Conservation (phyloP, 2,329 filamentous ascomycete species). For the Cordyceps militaris region DNA sequence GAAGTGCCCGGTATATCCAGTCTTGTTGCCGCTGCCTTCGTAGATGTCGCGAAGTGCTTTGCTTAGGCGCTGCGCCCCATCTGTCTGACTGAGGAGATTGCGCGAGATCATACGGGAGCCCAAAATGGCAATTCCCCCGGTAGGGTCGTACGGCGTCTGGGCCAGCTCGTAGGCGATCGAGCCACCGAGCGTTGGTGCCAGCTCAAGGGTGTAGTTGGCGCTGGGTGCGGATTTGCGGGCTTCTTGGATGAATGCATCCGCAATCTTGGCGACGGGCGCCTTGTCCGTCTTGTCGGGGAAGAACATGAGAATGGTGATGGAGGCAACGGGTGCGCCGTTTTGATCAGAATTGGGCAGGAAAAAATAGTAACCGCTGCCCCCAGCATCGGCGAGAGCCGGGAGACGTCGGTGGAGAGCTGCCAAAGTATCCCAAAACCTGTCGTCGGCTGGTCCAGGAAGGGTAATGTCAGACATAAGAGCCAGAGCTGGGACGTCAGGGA, state of each 20-base stretch:
- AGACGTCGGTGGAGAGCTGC: slow-evolving; percentile 25
- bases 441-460: slow-evolving; percentile 21
- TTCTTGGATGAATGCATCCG: slow-evolving; percentile 3
- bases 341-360: slow-evolving; percentile 17
- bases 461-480: slow-evolving; percentile 23
- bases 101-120: slow-evolving; percentile 18
- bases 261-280: slow-evolving; percentile 3
- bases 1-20: slow-evolving; percentile 17
- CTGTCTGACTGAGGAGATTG: slow-evolving; percentile 23
- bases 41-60: slow-evolving; percentile 18
- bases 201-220: slow-evolving; percentile 3
- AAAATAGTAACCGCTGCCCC: slow-evolving; percentile 31
- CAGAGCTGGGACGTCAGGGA: slow-evolving; percentile 29
- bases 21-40: slow-evolving; percentile 7
- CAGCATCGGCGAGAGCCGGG: slow-evolving; percentile 28
- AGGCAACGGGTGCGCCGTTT: slow-evolving; percentile 10
- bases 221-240: not conserved
- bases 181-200: not conserved
- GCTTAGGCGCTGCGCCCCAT: slow-evolving; percentile 18
- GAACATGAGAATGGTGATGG: slow-evolving; percentile 3
- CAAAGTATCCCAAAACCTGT: slow-evolving; percentile 26
- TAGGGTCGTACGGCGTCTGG: slow-evolving; percentile 15
- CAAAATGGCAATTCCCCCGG: slow-evolving; percentile 17
- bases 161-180: slow-evolving; percentile 11
- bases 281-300: slow-evolving; percentile 14